Evolutionary conservation across 345 rosid genomes (phyloP), one percentile per base, ranked within the genome.

Genomic region (Salix caprea): DNA sequence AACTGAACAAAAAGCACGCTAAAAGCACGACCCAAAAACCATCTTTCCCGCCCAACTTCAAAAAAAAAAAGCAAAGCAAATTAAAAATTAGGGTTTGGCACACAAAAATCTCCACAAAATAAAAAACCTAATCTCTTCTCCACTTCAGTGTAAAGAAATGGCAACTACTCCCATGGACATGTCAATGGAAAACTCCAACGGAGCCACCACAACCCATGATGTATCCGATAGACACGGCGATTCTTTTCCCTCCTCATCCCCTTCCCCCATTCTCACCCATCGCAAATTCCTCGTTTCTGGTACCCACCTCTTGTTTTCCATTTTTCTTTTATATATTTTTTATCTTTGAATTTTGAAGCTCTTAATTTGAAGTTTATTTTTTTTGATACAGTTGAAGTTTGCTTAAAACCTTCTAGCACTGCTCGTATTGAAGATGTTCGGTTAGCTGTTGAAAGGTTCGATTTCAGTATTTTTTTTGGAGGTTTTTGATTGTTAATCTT

Each of bases 371-470:
- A 54, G 36, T 42, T 50, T n/a, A n/a, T 64, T 12, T 28, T 30
- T 32, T 54, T 24, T 54, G 64, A 46, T 74, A 2, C 87, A 93
- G 97, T 96, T 77, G 99, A 96, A 85, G 99, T 94, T 40, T 96
- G 98, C 89, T 84, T 96, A 69, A 94, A 91, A 78, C 83, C 93
- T 23, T 92, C 97, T 15, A 91, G 98, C 89, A 83, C 99, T 0
- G 97, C 93, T 77, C 90, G 92, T 0, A 52, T 76, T 1, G 92
- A 89, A 44, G 94, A 94, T 37, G 90, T 94, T 13, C 86, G 83
- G 37, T 80, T 85, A 67, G 90, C 96, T 32, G 92, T 96, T 12
- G 97, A 96, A 86, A 85, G 89, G 36, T 8, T 68, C 24, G 28
- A 58, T 58, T 58, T n/a, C 62, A 56, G 60, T 9, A 39, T 68